Evolutionary conservation across 129 eudicot genomes (phyloP), one percentile per base, ranked within the genome.

Genomic region (Smallanthus sonchifolius): DNA sequence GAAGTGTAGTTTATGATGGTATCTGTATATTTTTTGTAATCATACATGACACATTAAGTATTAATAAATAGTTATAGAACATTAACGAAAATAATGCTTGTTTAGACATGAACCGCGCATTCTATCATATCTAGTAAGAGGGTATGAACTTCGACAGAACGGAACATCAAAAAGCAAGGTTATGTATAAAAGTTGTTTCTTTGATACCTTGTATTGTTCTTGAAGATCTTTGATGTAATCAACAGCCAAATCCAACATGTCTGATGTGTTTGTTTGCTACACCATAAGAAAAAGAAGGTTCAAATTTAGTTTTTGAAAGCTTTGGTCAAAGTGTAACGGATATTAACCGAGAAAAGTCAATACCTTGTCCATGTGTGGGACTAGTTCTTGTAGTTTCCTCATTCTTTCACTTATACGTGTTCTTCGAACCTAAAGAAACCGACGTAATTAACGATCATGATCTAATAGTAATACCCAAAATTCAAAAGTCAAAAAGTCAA

Each of bases 331-430:
- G 56, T 38, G 48, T 37, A 28, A 9, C 6, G 2, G 19, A 48
- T 37, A 44, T 60, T 10, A 10, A 71, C 39, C 32, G 30, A 20
- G 43, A n/a, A 59, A 48, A 37, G 8, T 16, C 3, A 20, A 19
- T 85, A 90, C 99, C 96, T 95, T 95, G 60, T 95, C 99, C 99
- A 95, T 95, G 85, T 91, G 86, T 1, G 99, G 99, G 43, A 95
- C 99, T 72, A 95, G 90, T 16, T 95, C 97, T 70, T 95, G 99
- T 64, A 95, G 77, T 67, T 88, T 95, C 86, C 96, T 91, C 96
- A 95, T 95, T 77, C 97, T 74, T 69, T 95, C 99, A 61, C 99
- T 95, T 75, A 95, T 95, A 45, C 97, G 80, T 3, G 96, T 88
- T 85, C 99, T 88, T 66, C 99, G 81, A 10, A 94, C 91, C 98